phyloP scores from a whole-genome alignment of 1,284 basidiomycete species.

The Nidula niveotomentosa region DNA sequence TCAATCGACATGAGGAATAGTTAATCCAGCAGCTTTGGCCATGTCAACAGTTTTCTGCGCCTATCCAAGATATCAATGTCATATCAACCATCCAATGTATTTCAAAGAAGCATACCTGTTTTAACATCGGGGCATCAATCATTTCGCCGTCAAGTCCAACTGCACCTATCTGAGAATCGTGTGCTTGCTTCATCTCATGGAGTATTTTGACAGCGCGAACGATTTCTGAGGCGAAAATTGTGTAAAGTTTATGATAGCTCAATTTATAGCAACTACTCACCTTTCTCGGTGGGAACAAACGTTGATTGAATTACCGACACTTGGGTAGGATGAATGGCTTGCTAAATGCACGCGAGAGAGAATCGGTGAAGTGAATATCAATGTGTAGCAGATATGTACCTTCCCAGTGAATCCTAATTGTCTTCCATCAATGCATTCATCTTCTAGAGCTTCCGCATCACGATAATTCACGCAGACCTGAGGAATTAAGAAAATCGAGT shows the following conservation, averaged over 20 bases:
- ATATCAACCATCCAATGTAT: not conserved
- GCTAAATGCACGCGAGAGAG: slow-evolving; percentile 40
- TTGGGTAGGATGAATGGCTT: slow-evolving; percentile 94
- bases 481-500: not conserved
- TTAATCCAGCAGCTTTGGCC: slow-evolving; percentile 63
- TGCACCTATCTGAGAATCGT: slow-evolving; percentile 39
- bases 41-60: slow-evolving; percentile 66
- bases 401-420: slow-evolving; percentile 86
- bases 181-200: slow-evolving; percentile 60
- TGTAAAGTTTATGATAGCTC: not conserved
- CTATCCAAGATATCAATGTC: slow-evolving; percentile 32
- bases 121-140: slow-evolving; percentile 94
- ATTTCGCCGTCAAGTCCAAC: slow-evolving; percentile 70
- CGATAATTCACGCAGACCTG: slow-evolving; percentile 93
- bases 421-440: slow-evolving; percentile 80
- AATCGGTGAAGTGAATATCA: not conserved
- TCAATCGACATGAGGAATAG: slow-evolving; percentile 45
- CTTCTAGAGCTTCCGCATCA: slow-evolving; percentile 64
- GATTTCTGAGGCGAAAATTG: slow-evolving; percentile 56
- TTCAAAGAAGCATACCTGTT: slow-evolving; percentile 54
- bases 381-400: slow-evolving; percentile 33
- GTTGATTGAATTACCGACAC: slow-evolving; percentile 77
- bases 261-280: slow-evolving; percentile 32
- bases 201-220: slow-evolving; percentile 76
- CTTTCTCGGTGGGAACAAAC: slow-evolving; percentile 76